Conservation (phyloP, 2,329 filamentous ascomycete species). For the Ophiocordyceps camponoti-floridani region DNA sequence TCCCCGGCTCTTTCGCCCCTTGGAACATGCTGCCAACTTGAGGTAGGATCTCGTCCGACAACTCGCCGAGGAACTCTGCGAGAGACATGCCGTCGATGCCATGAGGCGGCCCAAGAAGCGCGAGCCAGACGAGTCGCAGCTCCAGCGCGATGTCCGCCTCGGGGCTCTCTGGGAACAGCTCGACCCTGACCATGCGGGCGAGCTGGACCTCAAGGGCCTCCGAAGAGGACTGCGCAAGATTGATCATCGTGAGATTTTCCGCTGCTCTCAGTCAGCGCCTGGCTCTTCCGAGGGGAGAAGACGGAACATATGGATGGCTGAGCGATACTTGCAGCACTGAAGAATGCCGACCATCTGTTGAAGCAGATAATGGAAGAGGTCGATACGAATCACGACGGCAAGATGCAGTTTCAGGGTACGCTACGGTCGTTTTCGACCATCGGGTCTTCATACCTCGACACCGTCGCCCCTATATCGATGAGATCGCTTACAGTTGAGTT, state of each 20-base stretch:
- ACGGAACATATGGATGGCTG: constrained; percentile 5
- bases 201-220: constrained; percentile 69
- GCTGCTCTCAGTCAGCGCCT: neutral
- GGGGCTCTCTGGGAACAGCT: constrained; percentile 71
- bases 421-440: no score
- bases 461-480: no score
- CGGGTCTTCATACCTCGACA: no score
- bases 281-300: neutral
- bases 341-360: constrained; percentile 80
- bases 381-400: constrained; percentile 73
- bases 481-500: no score
- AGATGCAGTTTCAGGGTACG: constrained; percentile 76
- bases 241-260: constrained; percentile 59
- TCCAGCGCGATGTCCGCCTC: constrained; percentile 64
- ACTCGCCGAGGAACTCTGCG: constrained; percentile 1
- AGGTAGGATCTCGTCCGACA: neutral
- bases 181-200: constrained; percentile 57
- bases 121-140: constrained; percentile 61
- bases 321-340: constrained; percentile 37
- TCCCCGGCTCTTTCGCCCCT: neutral
- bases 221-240: constrained; percentile 74
- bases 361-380: constrained; percentile 64
- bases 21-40: neutral
- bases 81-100: constrained; percentile 15
- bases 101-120: constrained; percentile 30